Evolutionary conservation across 2,329 filamentous ascomycete genomes (phyloP), one percentile per base, ranked within the genome.

Genomic region (Thielaviopsis populi): DNA sequence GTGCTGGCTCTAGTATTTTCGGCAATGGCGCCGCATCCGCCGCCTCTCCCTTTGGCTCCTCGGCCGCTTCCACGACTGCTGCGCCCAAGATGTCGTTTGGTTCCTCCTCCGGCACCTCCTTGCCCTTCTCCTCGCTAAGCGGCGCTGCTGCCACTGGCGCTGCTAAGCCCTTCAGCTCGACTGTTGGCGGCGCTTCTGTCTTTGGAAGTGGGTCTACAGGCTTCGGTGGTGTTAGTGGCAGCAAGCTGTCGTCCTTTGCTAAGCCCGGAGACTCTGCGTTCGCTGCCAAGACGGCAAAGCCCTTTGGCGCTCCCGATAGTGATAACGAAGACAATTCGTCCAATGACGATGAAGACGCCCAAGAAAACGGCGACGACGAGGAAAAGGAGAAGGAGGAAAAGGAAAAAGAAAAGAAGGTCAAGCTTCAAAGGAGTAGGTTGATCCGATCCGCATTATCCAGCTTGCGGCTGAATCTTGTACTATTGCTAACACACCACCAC

Each of bases 281-380:
- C 11, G 46, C 61, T 43, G 82, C 77, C 66, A 88, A 88, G 72
- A 78, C 83, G 15, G 79, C 80, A 2, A 89, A 83, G 73, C 81
- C 89, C 0, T 94, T 96, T 71, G 90, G 90, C 40, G 87, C 89
- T 13, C 83, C 88, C 1, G 84, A 85, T 46, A 86, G 83, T 66
- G 84, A 85, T 59, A 79, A 76, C 2, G 83, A 83, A 48, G 80
- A 79, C 2, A 73, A 70, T 2, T 73, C 74, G 3, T 56, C 53
- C 30, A 73, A 73, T 43, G 73, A 71, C 22, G 76, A 77, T 2
- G 75, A 72, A n/a, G 73, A 75, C 59, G 72, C 76, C 62, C 75
- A 75, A 37, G 76, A 78, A 3, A 77, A 78, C 13, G 75, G 75
- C 4, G 80, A 81, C 43, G 78, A 79, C 8, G 78, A 78, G 17